A percentile compares a stretch with the other conserved stretches of the same genome.
Evolutionary conservation across 176 grass and related monocot species (phyloP).

Genomic region (Chrysopogon serrulatus): DNA sequence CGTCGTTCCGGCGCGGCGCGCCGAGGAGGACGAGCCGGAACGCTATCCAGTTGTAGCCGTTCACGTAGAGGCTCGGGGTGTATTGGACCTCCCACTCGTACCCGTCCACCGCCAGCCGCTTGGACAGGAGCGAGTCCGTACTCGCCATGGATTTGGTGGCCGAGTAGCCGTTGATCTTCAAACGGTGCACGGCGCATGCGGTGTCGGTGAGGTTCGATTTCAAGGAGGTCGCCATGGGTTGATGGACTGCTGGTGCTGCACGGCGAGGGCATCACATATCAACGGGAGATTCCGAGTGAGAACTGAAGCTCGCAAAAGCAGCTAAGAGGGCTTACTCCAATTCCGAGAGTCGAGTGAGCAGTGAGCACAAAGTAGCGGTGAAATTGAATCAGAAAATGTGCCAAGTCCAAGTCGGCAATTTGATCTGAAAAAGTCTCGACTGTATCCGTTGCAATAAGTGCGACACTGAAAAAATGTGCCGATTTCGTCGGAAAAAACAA

Average conservation of each 20-base stretch:
- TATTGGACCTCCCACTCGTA: slow-evolving; percentile 32
- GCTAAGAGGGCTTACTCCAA: too few species aligned
- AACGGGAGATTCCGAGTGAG: not conserved
- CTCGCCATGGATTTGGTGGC: not conserved
- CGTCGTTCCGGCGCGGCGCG: not conserved
- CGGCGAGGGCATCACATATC: not conserved
- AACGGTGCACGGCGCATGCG: not conserved
- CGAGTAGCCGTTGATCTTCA: slow-evolving; percentile 30
- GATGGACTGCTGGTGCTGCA: not conserved
- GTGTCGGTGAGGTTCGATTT: slow-evolving; percentile 15
- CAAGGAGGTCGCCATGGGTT: not conserved
- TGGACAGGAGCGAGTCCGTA: slow-evolving; percentile 4
- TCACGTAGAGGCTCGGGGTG: not conserved
- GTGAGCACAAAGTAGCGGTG: not conserved
- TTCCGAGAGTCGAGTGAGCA: too few species aligned
- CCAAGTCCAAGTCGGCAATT: too few species aligned
- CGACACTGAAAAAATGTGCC: not conserved
- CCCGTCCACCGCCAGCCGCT: slow-evolving; percentile 2
- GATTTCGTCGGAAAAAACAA: not conserved
- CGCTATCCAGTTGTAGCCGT: not conserved
- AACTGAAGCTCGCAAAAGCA: not conserved
- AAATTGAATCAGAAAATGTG: not conserved
- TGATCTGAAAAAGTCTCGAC: not conserved
- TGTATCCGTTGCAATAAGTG: not conserved
- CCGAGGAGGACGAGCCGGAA: not conserved